A percentile compares a stretch with the other conserved stretches of the same genome.
phyloP scores from a whole-genome alignment of 495 filamentous ascomycete genomes.

The Paragyromitra xinjiangensis region DNA sequence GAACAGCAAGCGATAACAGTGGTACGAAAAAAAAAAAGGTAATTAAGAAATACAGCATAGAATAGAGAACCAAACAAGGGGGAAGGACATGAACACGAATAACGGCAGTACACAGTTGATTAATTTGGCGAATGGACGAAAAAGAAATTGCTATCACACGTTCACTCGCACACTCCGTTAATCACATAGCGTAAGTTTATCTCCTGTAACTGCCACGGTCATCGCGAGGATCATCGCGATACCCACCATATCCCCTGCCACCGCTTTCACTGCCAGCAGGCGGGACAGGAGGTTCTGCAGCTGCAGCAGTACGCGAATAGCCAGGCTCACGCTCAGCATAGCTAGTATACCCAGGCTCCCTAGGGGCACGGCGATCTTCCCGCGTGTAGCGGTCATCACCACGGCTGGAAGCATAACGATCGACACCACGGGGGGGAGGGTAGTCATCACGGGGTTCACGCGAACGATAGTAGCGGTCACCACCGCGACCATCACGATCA shows the following conservation, averaged over 20 bases:
- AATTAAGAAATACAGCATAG: slow-evolving; percentile 53
- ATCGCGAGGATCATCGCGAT: slow-evolving; percentile 63
- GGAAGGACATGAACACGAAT: slow-evolving; percentile 42
- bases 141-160: slow-evolving; percentile 45
- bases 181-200: slow-evolving; percentile 57
- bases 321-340: slow-evolving; percentile 63
- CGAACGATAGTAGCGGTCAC: slow-evolving; percentile 66
- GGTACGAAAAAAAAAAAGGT: slow-evolving; percentile 38
- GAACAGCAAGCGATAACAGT: slow-evolving; percentile 41
- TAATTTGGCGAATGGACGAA: slow-evolving; percentile 47
- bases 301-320: slow-evolving; percentile 65
- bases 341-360: slow-evolving; percentile 58
- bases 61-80: slow-evolving; percentile 45
- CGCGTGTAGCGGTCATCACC: slow-evolving; percentile 60
- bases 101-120: slow-evolving; percentile 42
- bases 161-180: slow-evolving; percentile 45
- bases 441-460: slow-evolving; percentile 68
- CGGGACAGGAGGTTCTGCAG: slow-evolving; percentile 65
- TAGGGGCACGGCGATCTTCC: slow-evolving; percentile 65
- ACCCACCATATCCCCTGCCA: slow-evolving; percentile 70
- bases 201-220: slow-evolving; percentile 55
- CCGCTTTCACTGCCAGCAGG: slow-evolving; percentile 69
- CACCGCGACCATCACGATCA: slow-evolving; percentile 65
- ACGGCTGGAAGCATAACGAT: slow-evolving; percentile 70
- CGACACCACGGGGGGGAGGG: slow-evolving; percentile 68